Conservation (phyloP, 192 early-diverging fungal genomes). For the Coemansia sp. region DNA sequence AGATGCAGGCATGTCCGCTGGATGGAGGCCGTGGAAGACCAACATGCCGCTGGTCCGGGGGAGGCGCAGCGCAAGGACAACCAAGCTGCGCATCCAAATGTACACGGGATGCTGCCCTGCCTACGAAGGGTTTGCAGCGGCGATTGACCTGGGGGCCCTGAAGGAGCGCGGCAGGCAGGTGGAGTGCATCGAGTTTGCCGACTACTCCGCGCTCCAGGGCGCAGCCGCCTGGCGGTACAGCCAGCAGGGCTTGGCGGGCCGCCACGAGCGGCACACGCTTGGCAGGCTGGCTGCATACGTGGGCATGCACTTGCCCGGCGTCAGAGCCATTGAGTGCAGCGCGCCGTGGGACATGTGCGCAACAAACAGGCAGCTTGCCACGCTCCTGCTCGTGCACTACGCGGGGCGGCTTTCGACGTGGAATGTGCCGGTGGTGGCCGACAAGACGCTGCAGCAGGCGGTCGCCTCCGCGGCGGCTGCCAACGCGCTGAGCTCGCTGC, state of each 20-base stretch:
- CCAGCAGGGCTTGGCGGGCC: neutral
- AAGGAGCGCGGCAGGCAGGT: neutral
- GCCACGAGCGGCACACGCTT: neutral
- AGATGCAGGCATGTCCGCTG: neutral
- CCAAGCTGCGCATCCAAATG: slow-evolving; percentile 20
- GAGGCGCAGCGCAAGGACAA: neutral
- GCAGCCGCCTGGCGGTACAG: slow-evolving; percentile 9
- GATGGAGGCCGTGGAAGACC: slow-evolving; percentile 11
- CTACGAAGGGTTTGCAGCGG: slow-evolving; percentile 12
- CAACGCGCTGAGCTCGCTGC: slow-evolving; percentile 12
- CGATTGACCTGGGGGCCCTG: neutral
- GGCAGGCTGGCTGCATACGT: neutral
- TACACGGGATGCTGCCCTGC: slow-evolving; percentile 13
- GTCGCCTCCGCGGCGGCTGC: neutral
- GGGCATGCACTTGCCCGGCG: slow-evolving; percentile 2
- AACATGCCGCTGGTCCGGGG: slow-evolving; percentile 6
- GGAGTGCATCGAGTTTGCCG: slow-evolving; percentile 17
- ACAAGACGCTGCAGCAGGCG: neutral
- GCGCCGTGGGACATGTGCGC: slow-evolving; percentile 23
- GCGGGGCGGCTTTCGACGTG: slow-evolving; percentile 6
- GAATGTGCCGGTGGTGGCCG: neutral
- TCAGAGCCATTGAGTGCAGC: slow-evolving; percentile 5
- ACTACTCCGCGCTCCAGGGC: slow-evolving; percentile 7
- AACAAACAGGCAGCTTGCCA: slow-evolving; percentile 15
- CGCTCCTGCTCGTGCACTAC: slow-evolving; percentile 6